Evolutionary conservation across 2,329 filamentous ascomycete species (phyloP), one percentile per base, ranked within the genome.

Genomic region (Aspergillus quadrilineatus): DNA sequence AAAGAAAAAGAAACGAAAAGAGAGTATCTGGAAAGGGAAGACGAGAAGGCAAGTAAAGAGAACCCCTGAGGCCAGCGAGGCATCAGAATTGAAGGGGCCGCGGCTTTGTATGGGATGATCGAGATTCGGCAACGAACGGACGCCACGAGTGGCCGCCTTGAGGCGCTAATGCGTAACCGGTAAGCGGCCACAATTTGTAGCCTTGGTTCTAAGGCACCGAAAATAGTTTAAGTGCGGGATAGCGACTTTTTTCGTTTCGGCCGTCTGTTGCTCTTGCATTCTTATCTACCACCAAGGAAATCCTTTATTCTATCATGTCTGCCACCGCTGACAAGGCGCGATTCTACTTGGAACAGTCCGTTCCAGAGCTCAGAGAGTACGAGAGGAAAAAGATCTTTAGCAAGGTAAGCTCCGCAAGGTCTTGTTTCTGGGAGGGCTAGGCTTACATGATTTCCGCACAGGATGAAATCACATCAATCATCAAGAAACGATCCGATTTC

Each of bases 321-420:
- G 88, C 86, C 42, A 88, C 94, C 57, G 88, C 89, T 61, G 94
- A 97, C 70, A 97, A 97, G 77, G 94, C 93, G 55, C 90, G 93
- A 57, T 97, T 93, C 77, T 97, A 90, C 75, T 84, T 97, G 62
- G 94, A 99, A 79, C 89, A 93, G 65, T 89, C 89, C 2, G 90
- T 97, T 43, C 91, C 92, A 14, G 92, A 97, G 74, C 83, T 99
- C 56, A 90, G 92, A 61, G 92, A 96, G 68, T 95, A 91, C 74
- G 89, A 96, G 75, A 85, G 90, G 63, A 97, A 96, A 74, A 88
- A 90, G 66, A 89, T 99, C 65, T 99, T 99, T 77, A 85, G 83
- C 59, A 87, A 88, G 78, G 89, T 89, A 74, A 34, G 75, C 66
- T 49, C 34, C 28, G 17, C 7, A 29, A 37, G 17, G 39, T 42